Evolutionary conservation across 2,329 filamentous ascomycete species (phyloP).

Genomic region (Neoarthrinium moseri): DNA sequence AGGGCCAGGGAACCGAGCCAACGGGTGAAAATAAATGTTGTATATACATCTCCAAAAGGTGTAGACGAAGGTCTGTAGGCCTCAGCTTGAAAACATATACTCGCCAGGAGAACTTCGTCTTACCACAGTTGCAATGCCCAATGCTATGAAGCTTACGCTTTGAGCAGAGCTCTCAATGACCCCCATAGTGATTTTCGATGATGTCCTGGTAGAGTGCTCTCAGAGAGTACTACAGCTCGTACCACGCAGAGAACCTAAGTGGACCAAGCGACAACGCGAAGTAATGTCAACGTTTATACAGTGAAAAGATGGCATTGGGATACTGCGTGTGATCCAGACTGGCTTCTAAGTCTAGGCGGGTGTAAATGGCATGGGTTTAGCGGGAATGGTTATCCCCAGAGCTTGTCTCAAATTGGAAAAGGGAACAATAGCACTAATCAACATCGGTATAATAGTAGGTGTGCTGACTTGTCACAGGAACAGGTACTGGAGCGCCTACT

Average conservation of each 20-base stretch:
- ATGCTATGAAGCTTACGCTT: neutral
- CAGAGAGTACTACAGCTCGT: neutral
- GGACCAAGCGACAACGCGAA: neutral
- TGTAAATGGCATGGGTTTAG: neutral
- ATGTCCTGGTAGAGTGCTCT: neutral
- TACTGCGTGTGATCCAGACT: neutral
- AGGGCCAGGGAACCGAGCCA: conserved; percentile 24
- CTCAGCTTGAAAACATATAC: neutral
- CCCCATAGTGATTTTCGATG: neutral
- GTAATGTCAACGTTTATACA: neutral
- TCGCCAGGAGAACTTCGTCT: neutral
- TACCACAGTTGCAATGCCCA: neutral
- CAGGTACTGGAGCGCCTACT: neutral
- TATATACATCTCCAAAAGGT: conserved; percentile 15
- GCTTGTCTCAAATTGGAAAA: neutral
- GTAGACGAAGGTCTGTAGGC: conserved; percentile 4
- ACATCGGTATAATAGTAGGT: neutral
- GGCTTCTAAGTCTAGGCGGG: neutral
- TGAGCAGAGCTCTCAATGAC: neutral
- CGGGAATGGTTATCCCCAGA: neutral
- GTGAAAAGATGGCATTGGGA: neutral
- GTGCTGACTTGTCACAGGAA: neutral
- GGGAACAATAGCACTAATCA: neutral
- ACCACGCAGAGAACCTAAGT: neutral
- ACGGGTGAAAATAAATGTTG: conserved; percentile 28